These are phyloP conservation scores for Flaveria trinervia DNA, from an alignment of 129 eudicot genomes.

Conservation along the genomic window DNA sequence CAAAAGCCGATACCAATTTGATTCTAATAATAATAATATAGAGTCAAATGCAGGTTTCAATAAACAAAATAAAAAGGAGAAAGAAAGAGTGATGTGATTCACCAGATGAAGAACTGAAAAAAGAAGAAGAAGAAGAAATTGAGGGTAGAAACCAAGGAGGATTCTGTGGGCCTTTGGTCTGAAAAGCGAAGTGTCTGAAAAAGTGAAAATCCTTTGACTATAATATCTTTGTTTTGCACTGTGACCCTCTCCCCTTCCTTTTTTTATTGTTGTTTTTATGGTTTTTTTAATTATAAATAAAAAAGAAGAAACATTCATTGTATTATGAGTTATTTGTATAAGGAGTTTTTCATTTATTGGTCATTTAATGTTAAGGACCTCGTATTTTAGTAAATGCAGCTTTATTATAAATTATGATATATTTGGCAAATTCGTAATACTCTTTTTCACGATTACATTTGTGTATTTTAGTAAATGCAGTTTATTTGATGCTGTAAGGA, in stretches of 20 bases:
- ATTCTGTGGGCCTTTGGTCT: conserved; percentile 38
- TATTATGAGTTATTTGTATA: no score
- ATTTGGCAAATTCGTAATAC: no score
- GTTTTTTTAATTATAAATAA: no score
- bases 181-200: conserved; percentile 1
- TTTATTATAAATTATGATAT: no score
- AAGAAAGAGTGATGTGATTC: conserved; percentile 12
- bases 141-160: conserved; percentile 18
- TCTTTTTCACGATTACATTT: no score
- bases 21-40: not conserved
- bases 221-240: not conserved
- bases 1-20: not conserved
- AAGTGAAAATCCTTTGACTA: conserved; percentile 32
- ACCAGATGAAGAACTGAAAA: conserved; percentile 32
- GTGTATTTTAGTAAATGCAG: no score
- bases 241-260: conserved; percentile 7
- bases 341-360: not conserved
- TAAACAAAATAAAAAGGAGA: not conserved
- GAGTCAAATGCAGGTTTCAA: not conserved
- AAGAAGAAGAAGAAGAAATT: conserved; percentile 8
- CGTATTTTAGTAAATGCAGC: not conserved
- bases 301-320: no score
- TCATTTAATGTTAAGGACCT: not conserved
- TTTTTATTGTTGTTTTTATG: no score
- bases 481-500: no score